Evolutionary conservation across 768 basidiomycete genomes (phyloP), one percentile per base, ranked within the genome.

Genomic region (Lactarius sanguifluus): DNA sequence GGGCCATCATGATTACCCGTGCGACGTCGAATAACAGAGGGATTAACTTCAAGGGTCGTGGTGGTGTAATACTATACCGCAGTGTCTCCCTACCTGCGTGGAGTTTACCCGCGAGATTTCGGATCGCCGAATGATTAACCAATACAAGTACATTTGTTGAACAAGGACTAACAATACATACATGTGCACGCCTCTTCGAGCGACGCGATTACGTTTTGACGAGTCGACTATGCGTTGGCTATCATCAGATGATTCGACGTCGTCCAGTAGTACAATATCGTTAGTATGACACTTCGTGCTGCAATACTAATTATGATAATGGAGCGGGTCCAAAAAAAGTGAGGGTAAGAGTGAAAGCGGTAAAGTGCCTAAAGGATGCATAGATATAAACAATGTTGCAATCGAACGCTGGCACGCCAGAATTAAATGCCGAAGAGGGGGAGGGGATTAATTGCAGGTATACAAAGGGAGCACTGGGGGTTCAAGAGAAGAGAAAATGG

Each of bases 371-470:
- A 59, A 62, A 61, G 20, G 57, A 58, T 66, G 65, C 66, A 63
- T 54, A 66, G 61, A 67, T 59, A 67, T 67, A 67, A 67, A 63
- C 61, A 67, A 34, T 67, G 61, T 52, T 62, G 65, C 57, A 61
- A 57, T 25, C 50, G 30, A 41, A 45, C 56, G 57, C 38, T 16
- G 23, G 57, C 52, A 41, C 41, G 52, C 65, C 61, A 41, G 57
- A 57, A 69, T 69, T 69, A 69, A 54, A 57, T 41, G 60, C 60
- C 57, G 23, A 15, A 64, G 59, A 28, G 10, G 12, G 56, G 36
- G 13, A 12, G 56, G n/a, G 59, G 38, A 57, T 30, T 67, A 57
- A 45, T 61, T 67, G 68, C 65, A 69, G 68, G 65, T 67, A 67
- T 67, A 69, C 66, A 58, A 15, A 47, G 36, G 30, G 30, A 43